A percentile compares a stretch with the other conserved stretches of the same genome.
These are phyloP conservation scores for Erythrobasidium hasegawianum DNA, from an alignment of 1,284 basidiomycete genomes.

Conservation along the genomic window DNA sequence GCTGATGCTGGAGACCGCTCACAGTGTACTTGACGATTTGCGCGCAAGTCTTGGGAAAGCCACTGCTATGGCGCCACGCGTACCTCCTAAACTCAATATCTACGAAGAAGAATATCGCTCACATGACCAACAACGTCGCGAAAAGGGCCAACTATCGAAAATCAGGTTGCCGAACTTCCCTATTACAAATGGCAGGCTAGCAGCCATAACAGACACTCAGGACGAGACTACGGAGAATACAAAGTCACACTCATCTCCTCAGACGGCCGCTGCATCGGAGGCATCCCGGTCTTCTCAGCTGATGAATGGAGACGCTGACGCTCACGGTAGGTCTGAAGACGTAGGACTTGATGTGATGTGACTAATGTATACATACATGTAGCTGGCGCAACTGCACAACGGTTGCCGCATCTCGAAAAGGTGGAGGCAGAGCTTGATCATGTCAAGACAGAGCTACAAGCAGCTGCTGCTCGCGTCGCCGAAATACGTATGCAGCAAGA, in stretches of 20 bases:
- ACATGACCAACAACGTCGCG: conserved; percentile 16
- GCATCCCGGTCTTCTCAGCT: no score
- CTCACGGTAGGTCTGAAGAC: no score
- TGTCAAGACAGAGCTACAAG: conserved; percentile 9
- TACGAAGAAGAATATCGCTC: conserved; percentile 15
- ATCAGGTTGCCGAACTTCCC: conserved; percentile 3
- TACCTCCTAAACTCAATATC: conserved; percentile 24
- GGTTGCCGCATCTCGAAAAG: conserved; percentile 10
- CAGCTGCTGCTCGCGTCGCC: neutral
- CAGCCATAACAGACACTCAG: no score
- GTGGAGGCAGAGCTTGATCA: conserved; percentile 1
- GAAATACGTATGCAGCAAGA: neutral
- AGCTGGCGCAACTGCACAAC: neutral
- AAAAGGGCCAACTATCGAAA: conserved; percentile 20
- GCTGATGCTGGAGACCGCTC: neutral
- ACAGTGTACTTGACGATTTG: conserved; percentile 22
- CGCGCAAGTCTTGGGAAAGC: conserved; percentile 8
- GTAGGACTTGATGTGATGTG: no score
- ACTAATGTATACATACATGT: no score
- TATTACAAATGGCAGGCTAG: neutral
- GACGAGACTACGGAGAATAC: no score
- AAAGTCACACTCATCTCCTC: no score
- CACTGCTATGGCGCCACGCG: conserved; percentile 3
- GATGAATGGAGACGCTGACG: no score
- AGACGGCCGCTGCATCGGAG: no score